These are phyloP conservation scores for Russula earlei DNA, from an alignment of 768 basidiomycete species.

Conservation along the genomic window DNA sequence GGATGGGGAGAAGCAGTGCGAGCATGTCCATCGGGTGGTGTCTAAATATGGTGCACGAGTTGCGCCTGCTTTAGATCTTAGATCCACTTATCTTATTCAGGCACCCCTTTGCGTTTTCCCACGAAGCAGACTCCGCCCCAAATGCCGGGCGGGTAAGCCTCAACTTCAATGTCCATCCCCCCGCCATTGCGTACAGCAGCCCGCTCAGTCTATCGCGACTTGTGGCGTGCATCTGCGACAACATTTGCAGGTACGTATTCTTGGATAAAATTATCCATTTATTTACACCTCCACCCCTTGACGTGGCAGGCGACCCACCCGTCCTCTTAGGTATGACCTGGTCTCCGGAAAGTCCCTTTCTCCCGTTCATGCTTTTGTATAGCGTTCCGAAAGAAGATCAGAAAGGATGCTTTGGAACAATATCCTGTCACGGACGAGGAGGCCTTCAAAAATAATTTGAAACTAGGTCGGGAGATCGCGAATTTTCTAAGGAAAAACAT, in stretches of 20 bases:
- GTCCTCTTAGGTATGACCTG: conserved; percentile 41
- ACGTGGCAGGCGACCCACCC: conserved; percentile 41
- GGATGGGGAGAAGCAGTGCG: conserved; percentile 5
- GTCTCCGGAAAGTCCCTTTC: not conserved
- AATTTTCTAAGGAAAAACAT: conserved; percentile 69
- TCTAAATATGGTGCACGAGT: conserved; percentile 29
- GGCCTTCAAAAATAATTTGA: conserved; percentile 44
- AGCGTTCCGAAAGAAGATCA: conserved; percentile 72
- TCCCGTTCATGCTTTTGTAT: not conserved
- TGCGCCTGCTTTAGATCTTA: conserved; percentile 30
- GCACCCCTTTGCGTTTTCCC: not conserved
- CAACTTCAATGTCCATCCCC: conserved; percentile 40
- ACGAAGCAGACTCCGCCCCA: no score
- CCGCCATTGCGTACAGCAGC: conserved; percentile 49
- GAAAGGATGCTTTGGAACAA: conserved; percentile 42
- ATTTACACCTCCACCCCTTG: not conserved
- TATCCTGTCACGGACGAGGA: conserved; percentile 36
- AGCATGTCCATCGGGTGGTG: conserved; percentile 24
- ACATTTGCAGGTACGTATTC: conserved; percentile 50
- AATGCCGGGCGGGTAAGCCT: no score
- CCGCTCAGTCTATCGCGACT: conserved; percentile 63
- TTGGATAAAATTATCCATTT: not conserved
- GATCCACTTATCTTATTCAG: conserved; percentile 20
- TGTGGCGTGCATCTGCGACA: conserved; percentile 53
- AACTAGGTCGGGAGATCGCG: conserved; percentile 63